These are phyloP conservation scores for Fusarium coicis DNA, from an alignment of 2,329 filamentous ascomycete species.

Conservation along the genomic window DNA sequence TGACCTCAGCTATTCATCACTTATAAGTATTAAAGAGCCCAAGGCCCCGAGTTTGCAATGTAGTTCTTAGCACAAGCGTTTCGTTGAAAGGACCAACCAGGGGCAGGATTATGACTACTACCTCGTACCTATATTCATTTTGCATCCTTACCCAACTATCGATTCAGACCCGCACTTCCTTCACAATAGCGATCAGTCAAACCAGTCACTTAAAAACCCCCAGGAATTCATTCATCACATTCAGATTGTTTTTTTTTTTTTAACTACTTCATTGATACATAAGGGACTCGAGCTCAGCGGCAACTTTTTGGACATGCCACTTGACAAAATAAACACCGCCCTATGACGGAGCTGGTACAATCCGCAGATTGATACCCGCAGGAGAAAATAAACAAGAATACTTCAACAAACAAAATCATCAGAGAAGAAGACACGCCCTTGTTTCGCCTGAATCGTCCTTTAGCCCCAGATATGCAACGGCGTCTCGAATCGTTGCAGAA, in stretches of 20 bases:
- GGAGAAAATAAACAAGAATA: neutral
- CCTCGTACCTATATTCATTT: constrained; percentile 8
- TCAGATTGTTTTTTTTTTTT: constrained; percentile 8
- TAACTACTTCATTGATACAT: constrained; percentile 38
- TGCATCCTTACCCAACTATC: constrained; percentile 26
- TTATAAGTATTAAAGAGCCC: constrained; percentile 15
- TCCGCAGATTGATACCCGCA: constrained; percentile 12
- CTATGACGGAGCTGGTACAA: constrained; percentile 15
- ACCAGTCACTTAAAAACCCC: neutral
- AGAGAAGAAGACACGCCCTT: constrained; percentile 21
- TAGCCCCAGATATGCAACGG: constrained; percentile 24
- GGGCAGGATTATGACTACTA: neutral
- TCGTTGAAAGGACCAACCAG: neutral
- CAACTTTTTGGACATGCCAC: constrained; percentile 11
- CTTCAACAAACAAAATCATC: constrained; percentile 13
- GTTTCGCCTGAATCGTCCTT: constrained; percentile 24
- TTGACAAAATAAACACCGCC: constrained; percentile 34
- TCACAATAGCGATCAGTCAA: neutral
- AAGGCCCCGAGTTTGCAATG: neutral
- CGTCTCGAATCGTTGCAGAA: constrained; percentile 27
- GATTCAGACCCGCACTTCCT: neutral
- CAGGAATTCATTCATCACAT: constrained; percentile 7
- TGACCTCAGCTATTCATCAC: neutral
- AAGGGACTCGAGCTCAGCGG: constrained; percentile 34
- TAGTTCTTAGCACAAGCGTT: neutral